Evolutionary conservation across 352 stramenopile species (phyloP).

Genomic region (Phytopythium mirpurense): DNA sequence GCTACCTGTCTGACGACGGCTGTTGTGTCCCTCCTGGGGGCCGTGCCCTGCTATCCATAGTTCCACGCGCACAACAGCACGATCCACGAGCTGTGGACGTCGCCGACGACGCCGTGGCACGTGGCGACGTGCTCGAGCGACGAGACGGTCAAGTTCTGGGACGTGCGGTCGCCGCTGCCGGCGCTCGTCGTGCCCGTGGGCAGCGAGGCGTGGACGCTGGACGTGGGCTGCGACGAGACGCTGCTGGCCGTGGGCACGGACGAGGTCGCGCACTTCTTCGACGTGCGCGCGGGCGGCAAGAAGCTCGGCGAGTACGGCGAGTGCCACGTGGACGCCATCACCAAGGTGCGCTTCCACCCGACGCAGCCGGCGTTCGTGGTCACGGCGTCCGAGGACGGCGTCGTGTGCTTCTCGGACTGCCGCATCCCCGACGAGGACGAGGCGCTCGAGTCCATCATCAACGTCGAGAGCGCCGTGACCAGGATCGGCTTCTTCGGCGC

Average conservation of each 20-base stretch:
- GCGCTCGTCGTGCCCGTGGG: conserved; percentile 59
- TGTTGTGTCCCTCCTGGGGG: too few relatives aligned
- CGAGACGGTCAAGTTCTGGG: conserved; percentile 84
- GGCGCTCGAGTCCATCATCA: conserved; percentile 85
- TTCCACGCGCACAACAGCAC: conserved; percentile 73
- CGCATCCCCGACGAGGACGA: conserved; percentile 83
- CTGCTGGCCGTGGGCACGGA: conserved; percentile 69
- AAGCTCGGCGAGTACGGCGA: conserved; percentile 82
- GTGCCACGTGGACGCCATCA: conserved; percentile 87
- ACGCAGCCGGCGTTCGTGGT: conserved; percentile 69
- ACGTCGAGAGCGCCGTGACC: conserved; percentile 87
- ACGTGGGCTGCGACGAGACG: conserved; percentile 69
- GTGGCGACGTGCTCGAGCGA: conserved; percentile 84
- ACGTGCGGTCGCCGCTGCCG: conserved; percentile 49
- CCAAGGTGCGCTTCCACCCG: conserved; percentile 85
- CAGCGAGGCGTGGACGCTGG: conserved; percentile 77
- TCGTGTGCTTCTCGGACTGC: conserved; percentile 89
- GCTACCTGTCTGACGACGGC: too few relatives aligned
- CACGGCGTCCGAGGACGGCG: conserved; percentile 88
- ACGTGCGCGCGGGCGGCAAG: conserved; percentile 57
- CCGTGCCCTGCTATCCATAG: too few relatives aligned
- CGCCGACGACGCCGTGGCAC: conserved; percentile 47
- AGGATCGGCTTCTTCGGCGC: conserved; percentile 86
- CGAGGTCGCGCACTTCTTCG: conserved; percentile 77
- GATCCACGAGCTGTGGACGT: conserved; percentile 83